Percentiles rank a stretch among this genome's conserved stretches.
phyloP scores from a whole-genome alignment of 139 green algal genomes.

The Chloropicon primus region DNA sequence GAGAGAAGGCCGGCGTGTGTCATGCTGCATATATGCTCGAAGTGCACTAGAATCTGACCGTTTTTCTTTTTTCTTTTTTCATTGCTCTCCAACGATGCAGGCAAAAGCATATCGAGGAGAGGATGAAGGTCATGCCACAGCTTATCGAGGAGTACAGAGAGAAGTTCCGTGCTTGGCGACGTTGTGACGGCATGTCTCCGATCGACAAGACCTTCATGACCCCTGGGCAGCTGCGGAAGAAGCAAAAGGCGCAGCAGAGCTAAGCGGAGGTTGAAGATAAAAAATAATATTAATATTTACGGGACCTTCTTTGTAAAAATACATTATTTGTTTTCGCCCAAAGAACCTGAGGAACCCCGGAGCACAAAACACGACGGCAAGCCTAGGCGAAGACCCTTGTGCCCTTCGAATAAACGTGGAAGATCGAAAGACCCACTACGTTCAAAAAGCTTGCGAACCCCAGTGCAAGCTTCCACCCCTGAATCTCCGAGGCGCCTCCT shows the following conservation, averaged over 20 bases:
- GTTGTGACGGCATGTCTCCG: background rate
- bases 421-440: background rate
- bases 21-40: no score
- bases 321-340: background rate
- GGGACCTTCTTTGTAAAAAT: no score
- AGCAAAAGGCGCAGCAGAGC: background rate
- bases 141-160: background rate
- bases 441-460: background rate
- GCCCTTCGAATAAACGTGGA: background rate
- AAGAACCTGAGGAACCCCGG: no score
- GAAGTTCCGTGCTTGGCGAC: background rate
- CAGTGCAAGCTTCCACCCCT: background rate
- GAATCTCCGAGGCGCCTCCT: conserved; percentile 22
- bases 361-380: no score
- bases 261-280: no score
- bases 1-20: no score
- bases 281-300: background rate
- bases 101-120: background rate
- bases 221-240: background rate
- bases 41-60: background rate
- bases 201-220: background rate
- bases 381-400: background rate
- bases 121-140: background rate
- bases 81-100: background rate
- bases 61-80: background rate